These are phyloP conservation scores for Dentiscutata heterogama DNA, from an alignment of 371 early-diverging fungal species.

Conservation along the genomic window DNA sequence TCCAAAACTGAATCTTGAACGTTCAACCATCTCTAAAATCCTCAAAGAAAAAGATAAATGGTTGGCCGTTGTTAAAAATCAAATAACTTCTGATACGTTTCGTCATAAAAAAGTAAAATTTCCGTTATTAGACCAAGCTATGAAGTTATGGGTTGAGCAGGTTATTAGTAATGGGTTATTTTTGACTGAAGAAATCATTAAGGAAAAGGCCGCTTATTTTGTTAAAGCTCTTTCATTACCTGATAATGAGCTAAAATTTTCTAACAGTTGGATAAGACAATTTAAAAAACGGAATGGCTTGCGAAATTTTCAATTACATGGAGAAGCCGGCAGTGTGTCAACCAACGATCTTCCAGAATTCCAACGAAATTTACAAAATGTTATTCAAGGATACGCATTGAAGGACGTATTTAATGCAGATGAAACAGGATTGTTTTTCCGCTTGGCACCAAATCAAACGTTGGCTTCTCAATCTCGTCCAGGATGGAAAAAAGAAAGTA, in stretches of 20 bases:
- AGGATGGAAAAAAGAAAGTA: neutral
- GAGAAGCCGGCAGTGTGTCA: neutral
- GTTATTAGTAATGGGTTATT: neutral
- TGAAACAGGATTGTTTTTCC: neutral
- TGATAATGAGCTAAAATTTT: constrained; percentile 1
- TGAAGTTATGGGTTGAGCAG: constrained; percentile 5
- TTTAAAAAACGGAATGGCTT: constrained; percentile 27
- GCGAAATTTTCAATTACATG: neutral
- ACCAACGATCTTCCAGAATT: neutral
- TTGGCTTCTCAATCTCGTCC: too few species aligned
- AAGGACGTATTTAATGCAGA: constrained; percentile 7
- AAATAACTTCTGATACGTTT: neutral
- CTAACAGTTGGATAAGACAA: constrained; percentile 9
- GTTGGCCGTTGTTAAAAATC: neutral
- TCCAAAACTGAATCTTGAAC: neutral
- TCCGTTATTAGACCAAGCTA: constrained; percentile 11
- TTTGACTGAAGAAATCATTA: constrained; percentile 9
- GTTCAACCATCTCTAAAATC: neutral
- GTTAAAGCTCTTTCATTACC: neutral
- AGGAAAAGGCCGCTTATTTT: neutral
- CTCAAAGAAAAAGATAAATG: neutral
- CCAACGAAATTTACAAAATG: neutral
- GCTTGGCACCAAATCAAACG: too few species aligned
- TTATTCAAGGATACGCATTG: neutral
- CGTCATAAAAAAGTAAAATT: neutral